Evolutionary conservation across 306 rosid genomes (phyloP), one percentile per base, ranked within the genome.

Genomic region (Aeschynomene evenia): DNA sequence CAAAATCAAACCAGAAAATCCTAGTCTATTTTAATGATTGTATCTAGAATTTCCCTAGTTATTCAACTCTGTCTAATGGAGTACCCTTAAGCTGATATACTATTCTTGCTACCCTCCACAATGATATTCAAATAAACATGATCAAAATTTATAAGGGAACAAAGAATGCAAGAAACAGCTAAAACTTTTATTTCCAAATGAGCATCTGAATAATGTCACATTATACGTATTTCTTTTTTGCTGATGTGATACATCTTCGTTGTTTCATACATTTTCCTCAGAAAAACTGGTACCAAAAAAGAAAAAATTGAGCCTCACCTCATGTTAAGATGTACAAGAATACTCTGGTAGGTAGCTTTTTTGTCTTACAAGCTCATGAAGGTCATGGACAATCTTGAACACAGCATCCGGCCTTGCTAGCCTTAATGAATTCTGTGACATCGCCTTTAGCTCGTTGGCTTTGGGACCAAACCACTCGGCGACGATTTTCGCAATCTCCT

Each of bases 401-500:
- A 94, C 99, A 9, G 97, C 89, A 65, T 94, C 99, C 8, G 97
- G 92, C 70, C 81, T 87, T 12, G 99, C 92, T 72, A 88, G 87
- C 81, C 77, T 89, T 81, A 89, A 53, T 42, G 99, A 92, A 69
- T 91, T 94, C 78, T 81, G 88, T 1, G 97, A 94, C 96, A 94
- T 94, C 19, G 51, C 46, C 74, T 83, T 45, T 4, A 94, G 88
- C 76, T 94, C 99, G 0, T 85, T 75, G 4, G 91, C 95, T 63
- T 91, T 94, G 9, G 97, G 97, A 58, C 99, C 99, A 62, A 94
- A 94, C 99, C 99, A 94, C 1, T 85, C 83, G 0, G 92, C 81
- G 42, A 94, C 99, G 2, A 85, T 87, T 23, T 65, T 89, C 1
- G 99, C 97, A 79, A 94, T 94, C 83, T 84, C 87, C 75, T 85